These are phyloP conservation scores for Boletus speciosus DNA, from an alignment of 768 basidiomycete species.

Conservation along the genomic window DNA sequence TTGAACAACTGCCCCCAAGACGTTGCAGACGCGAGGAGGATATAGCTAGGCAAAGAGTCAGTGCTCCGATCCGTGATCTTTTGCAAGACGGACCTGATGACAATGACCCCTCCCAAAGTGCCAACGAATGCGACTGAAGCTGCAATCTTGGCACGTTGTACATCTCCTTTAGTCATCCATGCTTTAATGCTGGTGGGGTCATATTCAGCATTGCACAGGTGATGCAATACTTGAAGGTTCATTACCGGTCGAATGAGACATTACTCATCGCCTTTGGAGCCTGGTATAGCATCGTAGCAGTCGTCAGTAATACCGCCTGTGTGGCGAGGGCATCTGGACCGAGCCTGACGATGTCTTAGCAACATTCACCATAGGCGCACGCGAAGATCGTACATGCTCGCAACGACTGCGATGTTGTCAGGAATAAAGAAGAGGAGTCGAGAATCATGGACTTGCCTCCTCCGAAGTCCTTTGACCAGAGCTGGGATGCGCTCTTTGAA, in stretches of 20 bases:
- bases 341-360: conserved; percentile 12
- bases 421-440: neutral
- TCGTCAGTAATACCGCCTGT: conserved; percentile 25
- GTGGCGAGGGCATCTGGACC: conserved; percentile 24
- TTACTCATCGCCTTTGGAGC: conserved; percentile 18
- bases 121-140: conserved; percentile 13
- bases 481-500: conserved; percentile 24
- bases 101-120: conserved; percentile 15
- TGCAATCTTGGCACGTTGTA: conserved; percentile 17
- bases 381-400: conserved; percentile 20
- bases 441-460: conserved; percentile 14
- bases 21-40: conserved; percentile 43
- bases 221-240: neutral
- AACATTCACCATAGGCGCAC: neutral
- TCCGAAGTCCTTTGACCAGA: conserved; percentile 30
- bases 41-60: conserved; percentile 26
- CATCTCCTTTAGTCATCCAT: conserved; percentile 19
- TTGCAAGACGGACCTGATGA: conserved; percentile 4
- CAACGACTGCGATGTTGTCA: conserved; percentile 15
- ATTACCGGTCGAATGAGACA: conserved; percentile 27
- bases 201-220: neutral
- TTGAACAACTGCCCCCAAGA: conserved; percentile 62
- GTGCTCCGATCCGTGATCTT: neutral
- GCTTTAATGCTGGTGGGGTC: conserved; percentile 17
- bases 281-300: conserved; percentile 22